Percentiles rank a stretch among this genome's conserved stretches.
Evolutionary conservation across 306 rosid species (phyloP).

Genomic region (Pterocarpus santalinus): DNA sequence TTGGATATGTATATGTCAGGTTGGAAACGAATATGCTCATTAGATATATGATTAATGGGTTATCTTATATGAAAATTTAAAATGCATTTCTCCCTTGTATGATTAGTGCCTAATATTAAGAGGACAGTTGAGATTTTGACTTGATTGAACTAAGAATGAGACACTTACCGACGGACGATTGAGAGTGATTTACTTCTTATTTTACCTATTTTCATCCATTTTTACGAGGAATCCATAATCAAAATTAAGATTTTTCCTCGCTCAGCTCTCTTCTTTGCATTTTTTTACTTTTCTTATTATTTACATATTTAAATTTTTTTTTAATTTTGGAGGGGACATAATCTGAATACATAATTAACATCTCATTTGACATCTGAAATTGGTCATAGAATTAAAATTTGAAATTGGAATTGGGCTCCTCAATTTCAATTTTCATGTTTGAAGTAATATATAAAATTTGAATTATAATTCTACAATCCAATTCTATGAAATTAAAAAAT

Average conservation of each 20-base stretch:
- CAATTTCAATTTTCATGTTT: too few relatives aligned
- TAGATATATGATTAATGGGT: background rate
- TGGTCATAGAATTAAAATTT: too few relatives aligned
- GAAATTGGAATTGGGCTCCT: too few relatives aligned
- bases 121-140: slow-evolving; percentile 1
- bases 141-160: background rate
- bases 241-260: background rate
- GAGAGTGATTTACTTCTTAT: background rate
- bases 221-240: background rate
- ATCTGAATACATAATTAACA: background rate
- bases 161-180: slow-evolving; percentile 2
- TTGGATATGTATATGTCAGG: background rate
- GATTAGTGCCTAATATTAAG: background rate
- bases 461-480: too few relatives aligned
- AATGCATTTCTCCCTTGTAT: background rate
- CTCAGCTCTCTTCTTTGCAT: background rate
- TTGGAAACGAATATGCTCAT: background rate
- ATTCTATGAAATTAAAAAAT: too few relatives aligned
- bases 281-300: background rate
- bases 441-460: too few relatives aligned
- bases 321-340: background rate
- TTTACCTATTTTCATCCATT: background rate
- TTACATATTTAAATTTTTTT: background rate
- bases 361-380: too few relatives aligned
- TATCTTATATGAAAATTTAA: background rate